Percentiles rank a stretch among this genome's conserved stretches.
Conservation (phyloP, 306 rosid species). For the Hippophae gyantsensis region DNA sequence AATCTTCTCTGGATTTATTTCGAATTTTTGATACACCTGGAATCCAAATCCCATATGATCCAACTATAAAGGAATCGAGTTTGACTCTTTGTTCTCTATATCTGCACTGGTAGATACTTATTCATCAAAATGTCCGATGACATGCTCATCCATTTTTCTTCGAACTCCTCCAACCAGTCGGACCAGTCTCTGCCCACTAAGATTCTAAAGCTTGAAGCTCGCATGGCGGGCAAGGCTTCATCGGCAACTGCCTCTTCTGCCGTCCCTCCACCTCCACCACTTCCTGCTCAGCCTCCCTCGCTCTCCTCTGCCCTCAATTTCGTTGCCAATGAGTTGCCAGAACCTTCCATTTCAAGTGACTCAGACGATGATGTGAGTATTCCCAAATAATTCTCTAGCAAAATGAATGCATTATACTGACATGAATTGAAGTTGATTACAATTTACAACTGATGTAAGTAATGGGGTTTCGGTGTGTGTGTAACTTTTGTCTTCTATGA, state of each 20-base stretch:
- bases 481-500: no score
- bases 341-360: conserved; percentile 77
- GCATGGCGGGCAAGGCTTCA: conserved; percentile 79
- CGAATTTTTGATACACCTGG: conserved; percentile 7
- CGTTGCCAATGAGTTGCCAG: conserved; percentile 51
- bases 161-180: conserved; percentile 95
- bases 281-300: conserved; percentile 10
- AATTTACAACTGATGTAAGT: not conserved
- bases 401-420: conserved; percentile 3
- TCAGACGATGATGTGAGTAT: conserved; percentile 81
- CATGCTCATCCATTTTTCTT: conserved; percentile 83
- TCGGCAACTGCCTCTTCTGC: conserved; percentile 24
- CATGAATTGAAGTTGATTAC: not conserved
- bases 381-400: conserved; percentile 5
- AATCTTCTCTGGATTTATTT: not conserved
- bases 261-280: conserved; percentile 26
- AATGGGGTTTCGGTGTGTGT: not conserved
- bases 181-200: conserved; percentile 94
- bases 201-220: conserved; percentile 98
- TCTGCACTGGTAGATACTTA: conserved; percentile 4
- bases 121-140: conserved; percentile 75
- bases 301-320: conserved; percentile 54
- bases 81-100: not conserved
- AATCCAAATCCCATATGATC: conserved; percentile 26
- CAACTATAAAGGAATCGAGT: conserved; percentile 1